phyloP scores from a whole-genome alignment of 345 rosid genomes.

The Cardamine occulta region DNA sequence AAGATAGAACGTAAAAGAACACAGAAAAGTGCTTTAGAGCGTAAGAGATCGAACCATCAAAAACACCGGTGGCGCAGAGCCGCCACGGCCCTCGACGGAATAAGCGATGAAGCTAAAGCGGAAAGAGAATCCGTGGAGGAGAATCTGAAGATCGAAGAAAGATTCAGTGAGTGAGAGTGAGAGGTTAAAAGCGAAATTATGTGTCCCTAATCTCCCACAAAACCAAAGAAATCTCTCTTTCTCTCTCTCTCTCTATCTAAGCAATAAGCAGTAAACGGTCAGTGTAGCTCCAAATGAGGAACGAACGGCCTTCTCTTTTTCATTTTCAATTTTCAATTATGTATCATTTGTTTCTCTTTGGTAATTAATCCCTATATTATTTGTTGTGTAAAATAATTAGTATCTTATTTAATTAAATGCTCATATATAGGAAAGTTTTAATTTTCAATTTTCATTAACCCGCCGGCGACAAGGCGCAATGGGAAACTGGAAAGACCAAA shows the following conservation, averaged over 20 bases:
- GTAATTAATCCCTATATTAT: not conserved
- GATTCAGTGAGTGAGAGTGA: constrained; percentile 1
- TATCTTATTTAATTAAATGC: not conserved
- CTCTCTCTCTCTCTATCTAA: not conserved
- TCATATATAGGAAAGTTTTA: too few relatives aligned
- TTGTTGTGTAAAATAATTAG: not conserved
- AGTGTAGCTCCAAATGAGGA: constrained; percentile 46
- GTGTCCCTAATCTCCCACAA: constrained; percentile 4
- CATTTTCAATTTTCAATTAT: constrained; percentile 3
- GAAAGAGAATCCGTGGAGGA: not conserved
- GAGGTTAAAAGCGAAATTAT: not conserved
- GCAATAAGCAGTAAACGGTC: constrained; percentile 38
- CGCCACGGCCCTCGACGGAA: too few relatives aligned
- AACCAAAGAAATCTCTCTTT: not conserved
- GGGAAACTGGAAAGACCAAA: not conserved
- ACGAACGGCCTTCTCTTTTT: constrained; percentile 40
- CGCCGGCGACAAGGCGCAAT: not conserved
- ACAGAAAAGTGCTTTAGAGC: not conserved
- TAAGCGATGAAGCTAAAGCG: constrained; percentile 12
- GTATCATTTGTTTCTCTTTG: not conserved
- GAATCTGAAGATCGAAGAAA: constrained; percentile 24
- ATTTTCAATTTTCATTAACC: too few relatives aligned
- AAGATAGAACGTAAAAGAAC: not conserved
- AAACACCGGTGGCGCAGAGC: constrained; percentile 27
- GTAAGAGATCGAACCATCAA: constrained; percentile 19